Base-by-base conservation (phyloP, 306 rosid species). In the Pueraria montana region DNA sequence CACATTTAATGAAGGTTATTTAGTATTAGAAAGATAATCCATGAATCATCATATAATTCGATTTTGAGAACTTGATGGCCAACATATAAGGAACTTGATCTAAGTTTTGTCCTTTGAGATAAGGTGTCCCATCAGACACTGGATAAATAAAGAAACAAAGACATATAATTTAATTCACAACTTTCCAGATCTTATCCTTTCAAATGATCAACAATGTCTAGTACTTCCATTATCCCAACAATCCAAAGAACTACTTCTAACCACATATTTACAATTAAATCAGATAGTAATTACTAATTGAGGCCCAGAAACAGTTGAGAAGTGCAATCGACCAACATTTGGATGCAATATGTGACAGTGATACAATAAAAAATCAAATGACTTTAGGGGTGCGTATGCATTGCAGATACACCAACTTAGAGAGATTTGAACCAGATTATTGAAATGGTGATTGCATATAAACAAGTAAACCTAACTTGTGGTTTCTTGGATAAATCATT, bases 61-160 rank as follows among this genome's bases (percentile, higher is more conserved):
- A n/a, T n/a, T n/a, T n/a, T 30, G 63, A 18, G 63, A 56, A 56
- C 30, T 55, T 8, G 30, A 20, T 56, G 6, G 27, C 14, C 8
- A 21, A 0, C 1, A 56, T n/a, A 56, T n/a, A n/a, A n/a, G n/a
- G n/a, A n/a, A n/a, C n/a, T n/a, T n/a, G n/a, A n/a, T n/a, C n/a
- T 21, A 13, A 20, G 30, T 23, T 58, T 11, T 58, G 16, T 23
- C 32, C 65, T 58, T 32, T n/a, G n/a, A n/a, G n/a, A n/a, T n/a
- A n/a, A n/a, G n/a, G 23, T 34, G 64, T 46, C 74, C 74, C 74
- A 68, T 68, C 11, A 68, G 10, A 67, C 12, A 66, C 72, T 66
- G 49, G 72, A 66, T n/a, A 66, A 32, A 38, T 42, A 42, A 11
- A 55, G 40, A 52, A 55, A 80, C 23, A 38, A 55, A 55, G 45